Conservation (phyloP, 176 grass and related monocot genomes). For the Carex cristatella region DNA sequence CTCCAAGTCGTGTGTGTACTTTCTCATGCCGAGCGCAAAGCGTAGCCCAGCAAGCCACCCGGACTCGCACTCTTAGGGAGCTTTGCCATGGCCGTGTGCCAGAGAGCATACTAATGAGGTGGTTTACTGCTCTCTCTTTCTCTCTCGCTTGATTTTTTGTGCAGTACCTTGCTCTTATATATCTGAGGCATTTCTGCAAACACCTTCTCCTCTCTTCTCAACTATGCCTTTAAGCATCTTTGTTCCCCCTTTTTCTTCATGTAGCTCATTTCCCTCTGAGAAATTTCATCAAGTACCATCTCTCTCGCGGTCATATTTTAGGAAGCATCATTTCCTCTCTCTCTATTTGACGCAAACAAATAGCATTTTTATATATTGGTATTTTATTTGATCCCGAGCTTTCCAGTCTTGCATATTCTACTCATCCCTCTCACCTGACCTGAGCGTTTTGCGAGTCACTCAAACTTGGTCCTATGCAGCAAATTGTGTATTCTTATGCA, state of each 20-base stretch:
- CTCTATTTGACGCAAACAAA: background rate
- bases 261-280: no score
- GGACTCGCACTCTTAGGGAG: constrained; percentile 43
- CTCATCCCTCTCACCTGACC: background rate
- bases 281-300: no score
- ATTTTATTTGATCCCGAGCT: background rate
- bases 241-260: no score
- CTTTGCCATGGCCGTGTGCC: constrained; percentile 59
- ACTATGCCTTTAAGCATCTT: no score
- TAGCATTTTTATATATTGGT: background rate
- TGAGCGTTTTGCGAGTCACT: background rate
- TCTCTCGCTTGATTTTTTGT: background rate
- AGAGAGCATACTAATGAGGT: constrained; percentile 65
- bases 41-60: background rate
- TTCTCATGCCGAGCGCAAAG: background rate
- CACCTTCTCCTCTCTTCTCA: no score
- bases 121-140: background rate
- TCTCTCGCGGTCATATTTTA: background rate
- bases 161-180: background rate
- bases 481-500: background rate
- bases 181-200: no score
- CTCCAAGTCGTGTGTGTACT: background rate
- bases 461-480: background rate
- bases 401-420: background rate
- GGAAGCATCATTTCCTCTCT: background rate